phyloP scores from a whole-genome alignment of 208 protist species.

The Acanthamoeba healyi region DNA sequence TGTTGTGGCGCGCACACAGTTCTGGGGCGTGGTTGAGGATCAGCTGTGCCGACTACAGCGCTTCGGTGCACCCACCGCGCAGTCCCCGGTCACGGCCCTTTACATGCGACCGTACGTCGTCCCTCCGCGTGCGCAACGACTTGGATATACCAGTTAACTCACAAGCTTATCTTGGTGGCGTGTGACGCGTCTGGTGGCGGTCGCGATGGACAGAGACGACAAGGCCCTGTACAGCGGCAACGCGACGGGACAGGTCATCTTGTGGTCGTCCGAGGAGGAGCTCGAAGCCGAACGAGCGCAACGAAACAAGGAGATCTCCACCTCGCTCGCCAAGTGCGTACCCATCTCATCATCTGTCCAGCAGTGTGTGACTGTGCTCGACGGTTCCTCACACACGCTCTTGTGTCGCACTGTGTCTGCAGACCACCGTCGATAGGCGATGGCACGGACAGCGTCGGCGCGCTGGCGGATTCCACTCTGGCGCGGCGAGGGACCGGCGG shows the following conservation, averaged over 20 bases:
- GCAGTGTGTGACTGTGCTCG: no score
- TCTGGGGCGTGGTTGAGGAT: conserved; percentile 32
- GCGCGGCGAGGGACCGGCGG: not conserved
- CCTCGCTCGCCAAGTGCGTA: not conserved
- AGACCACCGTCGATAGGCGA: conserved; percentile 21
- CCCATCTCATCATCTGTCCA: not conserved
- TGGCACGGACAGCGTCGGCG: not conserved
- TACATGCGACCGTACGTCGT: conserved; percentile 38
- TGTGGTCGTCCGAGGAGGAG: conserved; percentile 46
- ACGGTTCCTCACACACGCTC: not conserved
- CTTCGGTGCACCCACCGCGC: conserved; percentile 28
- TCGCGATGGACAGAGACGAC: conserved; percentile 12
- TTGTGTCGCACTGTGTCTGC: no score
- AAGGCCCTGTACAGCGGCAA: conserved; percentile 60
- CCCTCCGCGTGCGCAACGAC: no score
- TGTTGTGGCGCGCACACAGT: not conserved
- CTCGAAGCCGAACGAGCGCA: conserved; percentile 41
- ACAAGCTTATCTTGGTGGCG: no score
- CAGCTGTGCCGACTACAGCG: conserved; percentile 50
- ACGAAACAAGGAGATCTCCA: conserved; percentile 43
- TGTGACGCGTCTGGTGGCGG: not conserved
- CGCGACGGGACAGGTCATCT: conserved; percentile 27
- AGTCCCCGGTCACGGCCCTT: conserved; percentile 46
- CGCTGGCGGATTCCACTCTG: not conserved
- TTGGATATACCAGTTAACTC: no score